Evolutionary conservation across 352 stramenopile genomes (phyloP).

Genomic region (Blastocystis sp.): DNA sequence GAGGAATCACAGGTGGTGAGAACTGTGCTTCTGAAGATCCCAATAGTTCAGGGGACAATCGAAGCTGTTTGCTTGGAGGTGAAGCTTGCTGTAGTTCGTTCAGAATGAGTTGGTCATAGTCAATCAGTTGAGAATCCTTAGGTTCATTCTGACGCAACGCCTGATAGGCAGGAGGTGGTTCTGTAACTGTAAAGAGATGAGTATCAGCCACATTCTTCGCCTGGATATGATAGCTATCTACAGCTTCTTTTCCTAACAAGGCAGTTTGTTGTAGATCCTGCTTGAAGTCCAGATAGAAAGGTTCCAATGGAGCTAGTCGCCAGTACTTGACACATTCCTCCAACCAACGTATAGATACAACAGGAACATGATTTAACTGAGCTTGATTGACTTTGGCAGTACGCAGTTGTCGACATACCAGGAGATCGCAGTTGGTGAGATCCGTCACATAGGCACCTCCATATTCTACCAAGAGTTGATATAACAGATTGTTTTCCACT

Average conservation of each 20-base stretch:
- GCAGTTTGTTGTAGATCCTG: conserved; percentile 20
- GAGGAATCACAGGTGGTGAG: not conserved
- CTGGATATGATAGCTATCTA: conserved; percentile 9
- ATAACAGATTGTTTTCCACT: conserved; percentile 41
- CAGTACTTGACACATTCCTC: conserved; percentile 60
- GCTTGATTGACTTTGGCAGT: conserved; percentile 46
- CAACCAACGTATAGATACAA: conserved; percentile 41
- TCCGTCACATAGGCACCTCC: conserved; percentile 37
- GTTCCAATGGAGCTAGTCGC: conserved; percentile 21
- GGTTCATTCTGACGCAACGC: not conserved
- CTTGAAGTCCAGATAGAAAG: conserved; percentile 47
- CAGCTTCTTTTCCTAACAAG: conserved; percentile 14
- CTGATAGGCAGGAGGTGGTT: not conserved
- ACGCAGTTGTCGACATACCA: conserved; percentile 10
- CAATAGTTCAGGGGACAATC: no score
- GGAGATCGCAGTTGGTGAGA: conserved; percentile 35
- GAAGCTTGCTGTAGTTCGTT: conserved; percentile 13
- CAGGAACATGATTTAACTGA: conserved; percentile 40
- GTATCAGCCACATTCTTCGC: conserved; percentile 21
- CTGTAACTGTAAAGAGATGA: conserved; percentile 13
- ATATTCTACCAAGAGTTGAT: conserved; percentile 20
- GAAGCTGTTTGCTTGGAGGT: no score
- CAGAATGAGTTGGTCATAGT: conserved; percentile 28
- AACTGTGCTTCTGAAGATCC: not conserved
- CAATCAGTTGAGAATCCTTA: not conserved